Base-by-base conservation (phyloP, 768 basidiomycete species). In the Amanita inopinata region DNA sequence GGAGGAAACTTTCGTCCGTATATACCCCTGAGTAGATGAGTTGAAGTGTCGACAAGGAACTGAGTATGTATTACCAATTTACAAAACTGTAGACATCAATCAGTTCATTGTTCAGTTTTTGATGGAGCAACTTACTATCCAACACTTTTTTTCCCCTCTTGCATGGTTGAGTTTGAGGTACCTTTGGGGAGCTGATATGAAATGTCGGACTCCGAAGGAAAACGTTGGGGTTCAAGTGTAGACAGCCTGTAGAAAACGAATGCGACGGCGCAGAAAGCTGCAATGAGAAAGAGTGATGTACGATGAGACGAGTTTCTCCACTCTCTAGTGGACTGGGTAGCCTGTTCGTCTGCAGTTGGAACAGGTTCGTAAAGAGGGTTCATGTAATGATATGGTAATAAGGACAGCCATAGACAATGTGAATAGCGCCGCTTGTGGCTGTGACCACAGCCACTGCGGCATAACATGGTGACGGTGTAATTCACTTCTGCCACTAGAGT, bases 1-100 rank as follows among this genome's bases (percentile, higher is more conserved):
- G 94, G 94, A 25, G 83, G 85, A 59, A 75, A 99, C 61, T 91
- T 93, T 46, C 93, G 74, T 19, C 79, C 96, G 56, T 98, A 98
- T 25, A 98, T 97, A 4, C 90, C 93, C 92, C 91, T 84, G 49
- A 33, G 44, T 27, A 38, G 34, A 11, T 47, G 24, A 43, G 35
- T 40, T 46, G 15, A 14, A 47, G 10, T 14, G 42, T 15, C 18
- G 8, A 23, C 18, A 34, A 43, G 15, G 46, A 36, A 30, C 18
- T 15, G 5, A 39, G 2, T 17, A 55, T 52, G 14, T 11, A 24
- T 39, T 24, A 83, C 83, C 84, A 88, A 53, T 87, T 87, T 2
- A 84, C 82, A 50, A 84, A 86, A 52, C 84, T 86, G 48, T 28
- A 38, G 24, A 33, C 37, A 40, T 24, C 24, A 33, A 49, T 46